Evolutionary conservation across 2,329 filamentous ascomycete species (phyloP).

Genomic region (Diaporthe destruens): DNA sequence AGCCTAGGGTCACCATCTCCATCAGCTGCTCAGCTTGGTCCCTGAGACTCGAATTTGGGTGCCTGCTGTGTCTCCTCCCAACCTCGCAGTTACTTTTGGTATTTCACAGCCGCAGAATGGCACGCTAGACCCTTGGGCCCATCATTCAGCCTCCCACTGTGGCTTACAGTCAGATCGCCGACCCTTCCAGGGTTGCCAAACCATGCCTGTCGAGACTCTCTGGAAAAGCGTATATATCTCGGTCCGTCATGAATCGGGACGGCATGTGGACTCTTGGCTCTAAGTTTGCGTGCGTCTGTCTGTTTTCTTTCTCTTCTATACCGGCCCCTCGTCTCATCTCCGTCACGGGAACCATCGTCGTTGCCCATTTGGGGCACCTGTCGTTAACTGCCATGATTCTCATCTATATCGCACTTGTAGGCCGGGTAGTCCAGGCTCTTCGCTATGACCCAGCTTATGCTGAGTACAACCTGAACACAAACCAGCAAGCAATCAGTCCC

Average conservation of each 20-base stretch:
- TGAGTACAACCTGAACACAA: conserved; percentile 71
- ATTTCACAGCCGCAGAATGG: conserved; percentile 10
- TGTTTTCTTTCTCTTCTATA: not conserved
- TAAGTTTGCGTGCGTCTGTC: not conserved
- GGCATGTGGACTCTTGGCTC: not conserved
- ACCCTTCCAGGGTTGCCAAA: not conserved
- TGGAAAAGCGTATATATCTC: conserved; percentile 21
- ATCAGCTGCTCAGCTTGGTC: conserved; percentile 19
- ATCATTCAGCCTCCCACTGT: conserved; percentile 18
- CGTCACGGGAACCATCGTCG: not conserved
- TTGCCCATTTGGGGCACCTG: conserved; percentile 41
- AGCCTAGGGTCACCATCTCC: conserved; percentile 15
- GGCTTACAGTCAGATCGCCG: conserved; percentile 20
- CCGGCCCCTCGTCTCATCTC: not conserved
- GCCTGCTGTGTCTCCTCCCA: conserved; percentile 24
- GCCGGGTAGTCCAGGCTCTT: conserved; percentile 44
- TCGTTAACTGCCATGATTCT: conserved; percentile 40
- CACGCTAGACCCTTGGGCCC: conserved; percentile 13
- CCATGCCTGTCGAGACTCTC: conserved; percentile 1
- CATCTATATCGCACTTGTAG: conserved; percentile 38
- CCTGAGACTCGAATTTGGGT: not conserved
- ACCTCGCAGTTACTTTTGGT: not conserved
- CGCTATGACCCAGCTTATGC: conserved; percentile 48
- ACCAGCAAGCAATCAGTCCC: conserved; percentile 64
- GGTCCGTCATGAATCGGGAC: not conserved